These are phyloP conservation scores for Pterocarpus santalinus DNA, from an alignment of 306 rosid genomes.

Conservation along the genomic window DNA sequence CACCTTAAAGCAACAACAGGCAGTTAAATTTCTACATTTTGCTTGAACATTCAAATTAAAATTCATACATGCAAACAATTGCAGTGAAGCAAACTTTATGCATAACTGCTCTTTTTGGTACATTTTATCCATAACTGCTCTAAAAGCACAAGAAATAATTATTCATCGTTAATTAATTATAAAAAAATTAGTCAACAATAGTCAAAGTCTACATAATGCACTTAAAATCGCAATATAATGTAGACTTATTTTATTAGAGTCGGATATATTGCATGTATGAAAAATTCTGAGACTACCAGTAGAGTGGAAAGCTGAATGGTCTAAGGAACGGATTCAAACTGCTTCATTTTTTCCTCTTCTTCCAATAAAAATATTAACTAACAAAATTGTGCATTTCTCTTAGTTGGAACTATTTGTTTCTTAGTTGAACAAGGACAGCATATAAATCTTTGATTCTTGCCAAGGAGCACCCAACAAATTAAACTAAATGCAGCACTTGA, in stretches of 20 bases:
- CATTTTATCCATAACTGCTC: too few relatives aligned
- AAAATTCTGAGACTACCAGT: too few relatives aligned
- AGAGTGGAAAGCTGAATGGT: too few relatives aligned
- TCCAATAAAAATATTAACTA: background rate
- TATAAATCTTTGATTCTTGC: too few relatives aligned
- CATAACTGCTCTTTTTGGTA: background rate
- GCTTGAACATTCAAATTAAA: background rate
- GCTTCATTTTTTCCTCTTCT: background rate
- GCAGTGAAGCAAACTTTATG: background rate
- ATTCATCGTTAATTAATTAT: too few relatives aligned
- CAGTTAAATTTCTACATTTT: background rate
- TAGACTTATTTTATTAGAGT: too few relatives aligned
- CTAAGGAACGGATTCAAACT: too few relatives aligned
- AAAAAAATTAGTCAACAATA: too few relatives aligned
- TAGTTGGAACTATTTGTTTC: background rate
- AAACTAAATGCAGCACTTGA: background rate
- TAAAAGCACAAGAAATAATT: too few relatives aligned
- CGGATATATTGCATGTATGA: too few relatives aligned
- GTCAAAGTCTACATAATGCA: too few relatives aligned
- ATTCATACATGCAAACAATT: background rate
- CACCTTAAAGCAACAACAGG: background rate
- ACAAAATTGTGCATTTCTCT: background rate
- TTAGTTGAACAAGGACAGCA: background rate
- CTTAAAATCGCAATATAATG: too few relatives aligned
- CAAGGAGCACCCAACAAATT: background rate